Percentiles rank a stretch among this genome's conserved stretches.
phyloP scores from a whole-genome alignment of 2,329 filamentous ascomycete genomes.

The Diaporthe sp. region DNA sequence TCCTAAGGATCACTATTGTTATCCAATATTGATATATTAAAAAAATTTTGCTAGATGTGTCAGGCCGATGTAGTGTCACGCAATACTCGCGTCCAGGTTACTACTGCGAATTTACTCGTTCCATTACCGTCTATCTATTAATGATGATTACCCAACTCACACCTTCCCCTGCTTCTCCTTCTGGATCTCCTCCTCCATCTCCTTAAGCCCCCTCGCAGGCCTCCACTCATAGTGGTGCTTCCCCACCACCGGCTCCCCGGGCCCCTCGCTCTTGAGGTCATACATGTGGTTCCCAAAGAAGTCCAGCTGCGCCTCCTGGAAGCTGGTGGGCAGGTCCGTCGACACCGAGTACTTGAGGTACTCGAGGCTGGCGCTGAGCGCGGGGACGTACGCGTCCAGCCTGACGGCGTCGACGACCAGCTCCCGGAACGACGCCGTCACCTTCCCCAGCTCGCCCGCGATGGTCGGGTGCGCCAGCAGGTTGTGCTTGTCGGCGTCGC shows the following conservation, averaged over 20 bases:
- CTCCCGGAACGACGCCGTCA: constrained; percentile 66
- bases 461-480: constrained; percentile 54
- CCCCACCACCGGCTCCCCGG: constrained; percentile 66
- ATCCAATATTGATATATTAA: no score
- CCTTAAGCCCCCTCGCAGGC: constrained; percentile 50
- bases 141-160: not conserved
- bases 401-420: constrained; percentile 68
- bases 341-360: constrained; percentile 76
- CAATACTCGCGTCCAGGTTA: no score
- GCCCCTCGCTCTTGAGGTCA: constrained; percentile 68
- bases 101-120: not conserved
- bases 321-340: constrained; percentile 74
- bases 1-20: no score
- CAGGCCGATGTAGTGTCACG: no score
- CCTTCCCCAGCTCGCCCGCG: constrained; percentile 65
- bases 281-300: constrained; percentile 79
- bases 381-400: constrained; percentile 72
- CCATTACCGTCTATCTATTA: not conserved
- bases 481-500: constrained; percentile 58
- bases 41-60: no score
- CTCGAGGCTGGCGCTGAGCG: constrained; percentile 73
- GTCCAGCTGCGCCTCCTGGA: constrained; percentile 80
- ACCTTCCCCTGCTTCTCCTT: not conserved
- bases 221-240: constrained; percentile 76
- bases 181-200: constrained; percentile 9